phyloP scores from a whole-genome alignment of 176 grass and related monocot genomes.

The Carex pumila region DNA sequence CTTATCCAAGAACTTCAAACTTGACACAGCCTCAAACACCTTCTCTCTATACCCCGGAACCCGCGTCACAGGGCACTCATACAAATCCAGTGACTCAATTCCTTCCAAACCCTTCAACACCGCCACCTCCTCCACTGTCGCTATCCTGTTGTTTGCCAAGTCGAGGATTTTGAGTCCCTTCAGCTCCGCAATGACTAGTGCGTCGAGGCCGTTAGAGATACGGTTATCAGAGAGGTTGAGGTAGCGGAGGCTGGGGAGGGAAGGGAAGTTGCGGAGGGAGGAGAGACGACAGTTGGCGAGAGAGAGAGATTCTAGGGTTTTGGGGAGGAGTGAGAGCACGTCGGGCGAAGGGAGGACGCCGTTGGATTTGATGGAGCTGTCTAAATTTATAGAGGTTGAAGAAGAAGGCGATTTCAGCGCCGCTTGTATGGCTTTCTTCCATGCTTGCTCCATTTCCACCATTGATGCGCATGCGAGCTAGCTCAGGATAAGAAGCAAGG shows the following conservation, averaged over 20 bases:
- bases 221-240: constrained; percentile 20
- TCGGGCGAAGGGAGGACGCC: constrained; percentile 1
- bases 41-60: constrained; percentile 15
- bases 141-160: constrained; percentile 9
- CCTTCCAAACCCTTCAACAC: constrained; percentile 4
- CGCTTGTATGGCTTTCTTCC: constrained; percentile 12
- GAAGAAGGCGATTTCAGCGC: constrained; percentile 11
- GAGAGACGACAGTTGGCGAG: constrained; percentile 21
- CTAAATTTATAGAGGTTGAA: background rate
- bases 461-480: background rate
- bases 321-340: constrained; percentile 2
- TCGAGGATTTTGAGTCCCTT: constrained; percentile 7
- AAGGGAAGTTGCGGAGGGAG: constrained; percentile 9
- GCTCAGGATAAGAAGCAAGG: background rate
- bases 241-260: background rate
- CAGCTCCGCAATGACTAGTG: background rate
- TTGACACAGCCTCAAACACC: constrained; percentile 13
- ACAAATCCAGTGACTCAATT: constrained; percentile 24
- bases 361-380: constrained; percentile 19
- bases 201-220: background rate
- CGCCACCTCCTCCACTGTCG: background rate
- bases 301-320: constrained; percentile 12
- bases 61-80: constrained; percentile 27
- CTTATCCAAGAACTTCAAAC: constrained; percentile 32
- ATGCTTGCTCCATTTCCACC: constrained; percentile 13